These are phyloP conservation scores for Boletus reticuloceps DNA, from an alignment of 768 basidiomycete genomes.

Conservation along the genomic window DNA sequence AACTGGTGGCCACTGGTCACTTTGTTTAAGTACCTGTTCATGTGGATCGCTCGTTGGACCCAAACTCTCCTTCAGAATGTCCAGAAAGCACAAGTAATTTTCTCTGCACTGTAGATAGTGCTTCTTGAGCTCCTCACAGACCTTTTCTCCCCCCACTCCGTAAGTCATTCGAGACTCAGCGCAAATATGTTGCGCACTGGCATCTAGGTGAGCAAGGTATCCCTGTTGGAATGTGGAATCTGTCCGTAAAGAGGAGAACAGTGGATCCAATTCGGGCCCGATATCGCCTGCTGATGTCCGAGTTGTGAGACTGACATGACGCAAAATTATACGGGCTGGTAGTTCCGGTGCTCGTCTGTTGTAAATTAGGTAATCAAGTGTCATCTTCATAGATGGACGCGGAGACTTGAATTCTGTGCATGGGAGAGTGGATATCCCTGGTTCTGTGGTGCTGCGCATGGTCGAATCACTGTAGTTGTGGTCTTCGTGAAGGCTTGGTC, in stretches of 20 bases:
- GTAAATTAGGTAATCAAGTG: background rate
- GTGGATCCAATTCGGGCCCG: background rate
- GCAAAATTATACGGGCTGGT: background rate
- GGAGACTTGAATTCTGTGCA: too few relatives aligned
- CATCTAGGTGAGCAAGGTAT: slow-evolving; percentile 8
- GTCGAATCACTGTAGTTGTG: too few relatives aligned
- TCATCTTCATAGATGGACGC: background rate
- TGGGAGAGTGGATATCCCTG: background rate
- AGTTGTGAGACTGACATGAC: background rate
- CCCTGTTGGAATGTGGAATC: slow-evolving; percentile 1
- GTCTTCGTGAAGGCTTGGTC: too few relatives aligned
- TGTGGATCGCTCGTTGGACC: slow-evolving; percentile 2
- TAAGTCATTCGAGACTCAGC: background rate
- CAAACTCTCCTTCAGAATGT: background rate
- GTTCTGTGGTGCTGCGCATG: background rate
- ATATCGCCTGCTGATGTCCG: too few relatives aligned
- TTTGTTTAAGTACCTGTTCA: background rate
- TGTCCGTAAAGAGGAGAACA: background rate
- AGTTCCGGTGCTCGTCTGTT: background rate
- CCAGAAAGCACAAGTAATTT: background rate
- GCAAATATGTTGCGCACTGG: background rate
- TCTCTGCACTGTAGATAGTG: background rate
- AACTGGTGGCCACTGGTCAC: background rate
- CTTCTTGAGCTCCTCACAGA: background rate
- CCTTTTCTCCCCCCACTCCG: background rate